A percentile compares a stretch with the other conserved stretches of the same genome.
These are phyloP conservation scores for Vanilla planifolia DNA, from an alignment of 106 monocot species.

Conservation along the genomic window DNA sequence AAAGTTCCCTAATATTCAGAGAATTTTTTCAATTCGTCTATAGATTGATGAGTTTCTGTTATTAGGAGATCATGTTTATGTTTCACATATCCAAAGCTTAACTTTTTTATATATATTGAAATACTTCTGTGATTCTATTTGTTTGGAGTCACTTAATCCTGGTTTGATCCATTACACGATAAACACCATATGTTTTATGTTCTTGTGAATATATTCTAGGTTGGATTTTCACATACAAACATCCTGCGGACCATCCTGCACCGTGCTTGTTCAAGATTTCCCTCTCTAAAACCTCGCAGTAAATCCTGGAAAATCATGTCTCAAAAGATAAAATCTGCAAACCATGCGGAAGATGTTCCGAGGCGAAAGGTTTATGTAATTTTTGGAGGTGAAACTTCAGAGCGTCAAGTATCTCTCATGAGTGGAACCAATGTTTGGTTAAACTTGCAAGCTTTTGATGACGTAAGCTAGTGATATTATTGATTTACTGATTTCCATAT, in stretches of 20 bases:
- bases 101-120: no score
- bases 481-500: not conserved
- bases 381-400: slow-evolving; percentile 94
- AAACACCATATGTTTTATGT: no score
- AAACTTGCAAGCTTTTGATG: slow-evolving; percentile 78
- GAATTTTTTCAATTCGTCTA: not conserved
- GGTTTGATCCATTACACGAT: no score
- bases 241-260: slow-evolving; percentile 70
- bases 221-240: slow-evolving; percentile 92
- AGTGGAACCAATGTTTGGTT: slow-evolving; percentile 99
- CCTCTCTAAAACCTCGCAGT: slow-evolving; percentile 37
- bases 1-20: slow-evolving; percentile 1
- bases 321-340: slow-evolving; percentile 28
- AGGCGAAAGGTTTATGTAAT: slow-evolving; percentile 81
- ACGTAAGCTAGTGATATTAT: slow-evolving; percentile 47
- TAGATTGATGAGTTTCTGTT: not conserved
- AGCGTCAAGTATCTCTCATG: slow-evolving; percentile 99
- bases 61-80: not conserved
- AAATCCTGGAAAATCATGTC: slow-evolving; percentile 38
- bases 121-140: no score
- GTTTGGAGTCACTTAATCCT: no score
- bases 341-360: slow-evolving; percentile 11
- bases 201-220: no score
- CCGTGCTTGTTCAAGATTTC: slow-evolving; percentile 68
- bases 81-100: not conserved